Conservation (phyloP, 768 basidiomycete species). For the Exsudoporus frostii region DNA sequence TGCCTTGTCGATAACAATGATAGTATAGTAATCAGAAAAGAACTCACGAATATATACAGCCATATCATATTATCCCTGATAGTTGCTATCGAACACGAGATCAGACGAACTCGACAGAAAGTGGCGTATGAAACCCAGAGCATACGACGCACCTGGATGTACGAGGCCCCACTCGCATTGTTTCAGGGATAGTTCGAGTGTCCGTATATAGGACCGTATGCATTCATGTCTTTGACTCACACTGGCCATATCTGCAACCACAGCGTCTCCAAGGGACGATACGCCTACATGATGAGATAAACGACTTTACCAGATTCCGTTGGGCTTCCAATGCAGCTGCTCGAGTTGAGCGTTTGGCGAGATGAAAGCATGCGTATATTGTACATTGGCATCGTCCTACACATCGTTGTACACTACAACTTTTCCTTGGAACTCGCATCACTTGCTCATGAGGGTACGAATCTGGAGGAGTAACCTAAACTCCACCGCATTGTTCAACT, state of each 20-base stretch:
- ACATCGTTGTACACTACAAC: background rate
- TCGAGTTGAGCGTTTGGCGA: slow-evolving; percentile 55
- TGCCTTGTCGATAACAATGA: too few species aligned
- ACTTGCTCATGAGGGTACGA: slow-evolving; percentile 20
- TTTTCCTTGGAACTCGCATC: background rate
- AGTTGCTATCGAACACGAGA: background rate
- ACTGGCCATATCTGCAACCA: slow-evolving; percentile 95
- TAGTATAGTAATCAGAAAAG: too few species aligned
- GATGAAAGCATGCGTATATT: background rate
- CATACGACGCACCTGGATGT: too few species aligned
- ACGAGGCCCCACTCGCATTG: too few species aligned
- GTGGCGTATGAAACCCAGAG: too few species aligned
- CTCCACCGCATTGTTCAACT: slow-evolving; percentile 14
- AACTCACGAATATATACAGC: too few species aligned
- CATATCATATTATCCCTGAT: too few species aligned
- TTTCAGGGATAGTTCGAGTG: too few species aligned
- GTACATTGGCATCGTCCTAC: too few species aligned
- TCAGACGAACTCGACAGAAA: background rate
- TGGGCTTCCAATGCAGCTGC: slow-evolving; percentile 94
- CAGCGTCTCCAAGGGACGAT: slow-evolving; percentile 72
- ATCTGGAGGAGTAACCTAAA: slow-evolving; percentile 12
- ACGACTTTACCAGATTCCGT: background rate
- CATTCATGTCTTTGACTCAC: slow-evolving; percentile 85
- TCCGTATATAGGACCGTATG: slow-evolving; percentile 68
- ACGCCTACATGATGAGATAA: slow-evolving; percentile 56